These are phyloP conservation scores for Ammopiptanthus mongolicus DNA, from an alignment of 306 rosid species.

Conservation along the genomic window DNA sequence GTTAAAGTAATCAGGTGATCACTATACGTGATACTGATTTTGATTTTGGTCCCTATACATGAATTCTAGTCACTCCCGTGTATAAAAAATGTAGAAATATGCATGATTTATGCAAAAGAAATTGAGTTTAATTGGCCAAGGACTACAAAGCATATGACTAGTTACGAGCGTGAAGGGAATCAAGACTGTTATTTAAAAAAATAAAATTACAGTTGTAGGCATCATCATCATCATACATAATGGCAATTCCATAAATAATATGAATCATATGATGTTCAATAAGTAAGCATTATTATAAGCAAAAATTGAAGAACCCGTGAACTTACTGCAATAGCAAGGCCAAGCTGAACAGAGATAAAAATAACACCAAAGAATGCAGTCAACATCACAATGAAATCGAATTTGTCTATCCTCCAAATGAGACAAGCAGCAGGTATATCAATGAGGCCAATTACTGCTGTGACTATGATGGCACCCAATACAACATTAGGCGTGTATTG, in stretches of 20 bases:
- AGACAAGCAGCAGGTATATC: slow-evolving; percentile 71
- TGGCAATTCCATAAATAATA: background rate
- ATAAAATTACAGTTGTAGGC: background rate
- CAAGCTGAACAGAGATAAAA: slow-evolving; percentile 74
- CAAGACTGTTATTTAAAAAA: background rate
- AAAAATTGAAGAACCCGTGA: background rate
- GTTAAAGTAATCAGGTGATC: too few species aligned
- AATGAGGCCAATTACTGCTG: slow-evolving; percentile 86
- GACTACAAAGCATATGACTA: background rate
- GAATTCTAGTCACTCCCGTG: background rate
- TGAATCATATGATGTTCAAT: background rate
- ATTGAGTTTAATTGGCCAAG: background rate
- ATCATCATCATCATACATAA: background rate
- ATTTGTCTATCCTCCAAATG: slow-evolving; percentile 88
- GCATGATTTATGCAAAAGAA: background rate
- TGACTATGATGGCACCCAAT: slow-evolving; percentile 81
- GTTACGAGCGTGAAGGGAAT: background rate
- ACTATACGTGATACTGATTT: too few species aligned
- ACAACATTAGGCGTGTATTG: slow-evolving; percentile 90
- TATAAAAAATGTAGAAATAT: background rate
- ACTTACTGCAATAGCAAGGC: slow-evolving; percentile 90
- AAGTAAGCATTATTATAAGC: background rate
- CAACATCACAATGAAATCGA: slow-evolving; percentile 71
- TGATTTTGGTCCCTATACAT: too few species aligned
- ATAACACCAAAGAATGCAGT: slow-evolving; percentile 81